A percentile compares a stretch with the other conserved stretches of the same genome.
Conservation (phyloP, 257 asterid genomes). For the Ophiorrhiza pumila region DNA sequence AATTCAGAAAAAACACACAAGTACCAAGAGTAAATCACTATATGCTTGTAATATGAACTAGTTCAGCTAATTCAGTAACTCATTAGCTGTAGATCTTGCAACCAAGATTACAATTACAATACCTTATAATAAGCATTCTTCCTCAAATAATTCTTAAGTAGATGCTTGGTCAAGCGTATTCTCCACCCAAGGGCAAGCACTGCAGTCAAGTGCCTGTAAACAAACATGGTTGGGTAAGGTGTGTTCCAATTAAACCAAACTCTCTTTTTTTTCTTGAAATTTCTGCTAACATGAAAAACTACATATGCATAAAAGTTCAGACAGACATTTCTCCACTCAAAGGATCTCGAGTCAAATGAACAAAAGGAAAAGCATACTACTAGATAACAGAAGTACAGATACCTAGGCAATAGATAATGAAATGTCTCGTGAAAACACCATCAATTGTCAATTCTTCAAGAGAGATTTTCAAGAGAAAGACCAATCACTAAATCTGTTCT, state of each 20-base stretch:
- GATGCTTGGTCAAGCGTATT: slow-evolving; percentile 88
- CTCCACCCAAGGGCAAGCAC: slow-evolving; percentile 99
- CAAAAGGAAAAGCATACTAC: neutral
- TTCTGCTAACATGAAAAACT: neutral
- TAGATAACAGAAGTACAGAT: neutral
- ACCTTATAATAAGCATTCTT: slow-evolving; percentile 96
- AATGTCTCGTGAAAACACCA: neutral
- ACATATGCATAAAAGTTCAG: too few relatives aligned
- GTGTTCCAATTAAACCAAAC: neutral
- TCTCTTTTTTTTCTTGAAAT: neutral
- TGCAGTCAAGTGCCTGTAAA: slow-evolving; percentile 72
- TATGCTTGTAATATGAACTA: neutral
- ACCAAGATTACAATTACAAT: slow-evolving; percentile 5
- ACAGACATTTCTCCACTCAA: neutral
- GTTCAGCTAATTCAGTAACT: neutral
- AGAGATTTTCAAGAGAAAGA: neutral
- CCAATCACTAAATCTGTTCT: too few relatives aligned
- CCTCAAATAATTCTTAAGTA: slow-evolving; percentile 72
- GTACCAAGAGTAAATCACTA: neutral
- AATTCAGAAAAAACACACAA: neutral
- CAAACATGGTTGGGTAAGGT: neutral
- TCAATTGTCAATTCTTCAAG: neutral
- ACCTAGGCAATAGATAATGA: neutral
- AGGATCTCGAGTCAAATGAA: neutral
- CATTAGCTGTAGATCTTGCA: neutral